These are phyloP conservation scores for Chlorophyllum brunneum DNA, from an alignment of 768 basidiomycete species.

Conservation along the genomic window DNA sequence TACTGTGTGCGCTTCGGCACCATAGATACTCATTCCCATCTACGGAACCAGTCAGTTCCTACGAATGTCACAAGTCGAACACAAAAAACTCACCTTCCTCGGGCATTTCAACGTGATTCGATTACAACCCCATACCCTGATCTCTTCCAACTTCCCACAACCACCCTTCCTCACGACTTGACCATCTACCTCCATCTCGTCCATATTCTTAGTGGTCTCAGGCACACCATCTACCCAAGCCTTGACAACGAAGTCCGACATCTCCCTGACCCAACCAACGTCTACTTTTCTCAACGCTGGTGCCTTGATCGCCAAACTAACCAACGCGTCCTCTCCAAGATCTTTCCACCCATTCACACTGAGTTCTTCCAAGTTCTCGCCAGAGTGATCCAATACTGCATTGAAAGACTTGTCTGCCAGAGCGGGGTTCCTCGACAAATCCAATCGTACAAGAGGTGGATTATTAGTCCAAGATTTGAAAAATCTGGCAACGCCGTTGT, in stretches of 20 bases:
- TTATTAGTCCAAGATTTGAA: constrained; percentile 57
- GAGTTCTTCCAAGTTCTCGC: constrained; percentile 49
- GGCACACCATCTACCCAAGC: constrained; percentile 46
- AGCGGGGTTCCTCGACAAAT: constrained; percentile 60
- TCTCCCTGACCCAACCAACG: constrained; percentile 79
- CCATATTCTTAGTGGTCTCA: background rate
- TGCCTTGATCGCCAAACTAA: constrained; percentile 28
- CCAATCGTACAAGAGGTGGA: constrained; percentile 46
- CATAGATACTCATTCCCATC: constrained; percentile 27
- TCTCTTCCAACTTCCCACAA: constrained; percentile 36
- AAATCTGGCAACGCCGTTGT: constrained; percentile 64
- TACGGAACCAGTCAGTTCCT: constrained; percentile 12
- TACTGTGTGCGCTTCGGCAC: constrained; percentile 26
- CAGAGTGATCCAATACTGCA: constrained; percentile 69
- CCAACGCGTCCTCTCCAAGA: constrained; percentile 42
- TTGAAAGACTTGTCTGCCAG: constrained; percentile 51
- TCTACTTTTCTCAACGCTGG: constrained; percentile 58
- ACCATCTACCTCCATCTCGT: constrained; percentile 2
- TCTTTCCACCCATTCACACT: constrained; percentile 79
- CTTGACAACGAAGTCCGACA: constrained; percentile 82
- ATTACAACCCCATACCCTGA: constrained; percentile 57
- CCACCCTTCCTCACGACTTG: constrained; percentile 22
- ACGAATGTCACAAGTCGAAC: background rate
- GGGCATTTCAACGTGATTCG: constrained; percentile 38
- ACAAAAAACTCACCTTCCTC: constrained; percentile 29